phyloP scores from a whole-genome alignment of 177 flowering plant species.

The Vitis hybrid region DNA sequence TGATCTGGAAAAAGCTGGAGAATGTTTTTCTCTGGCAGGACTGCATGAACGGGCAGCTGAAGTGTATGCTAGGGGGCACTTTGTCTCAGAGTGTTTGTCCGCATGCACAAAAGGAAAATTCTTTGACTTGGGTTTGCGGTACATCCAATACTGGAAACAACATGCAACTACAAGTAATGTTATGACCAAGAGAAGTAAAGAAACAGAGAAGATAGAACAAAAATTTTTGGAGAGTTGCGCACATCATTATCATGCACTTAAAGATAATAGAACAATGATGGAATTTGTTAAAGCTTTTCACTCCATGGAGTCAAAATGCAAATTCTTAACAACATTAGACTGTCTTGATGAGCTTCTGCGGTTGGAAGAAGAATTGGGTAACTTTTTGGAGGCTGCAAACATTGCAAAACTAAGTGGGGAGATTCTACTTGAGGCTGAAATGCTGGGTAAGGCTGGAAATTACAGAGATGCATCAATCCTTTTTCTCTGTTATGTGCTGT shows the following conservation, averaged over 20 bases:
- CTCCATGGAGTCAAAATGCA: slow-evolving; percentile 41
- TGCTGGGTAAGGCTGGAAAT: slow-evolving; percentile 38
- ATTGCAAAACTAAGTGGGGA: slow-evolving; percentile 50
- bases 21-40: slow-evolving; percentile 58
- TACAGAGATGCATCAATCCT: slow-evolving; percentile 31
- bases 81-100: slow-evolving; percentile 50
- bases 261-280: slow-evolving; percentile 51
- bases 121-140: slow-evolving; percentile 59
- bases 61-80: slow-evolving; percentile 51
- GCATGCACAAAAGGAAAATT: slow-evolving; percentile 51
- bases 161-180: slow-evolving; percentile 14
- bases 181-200: slow-evolving; percentile 11
- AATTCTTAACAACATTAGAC: slow-evolving; percentile 36
- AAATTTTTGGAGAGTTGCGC: slow-evolving; percentile 65
- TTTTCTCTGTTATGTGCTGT: slow-evolving; percentile 36
- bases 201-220: slow-evolving; percentile 37
- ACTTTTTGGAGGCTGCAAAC: slow-evolving; percentile 52
- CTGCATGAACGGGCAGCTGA: slow-evolving; percentile 57
- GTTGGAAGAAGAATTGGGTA: slow-evolving; percentile 50
- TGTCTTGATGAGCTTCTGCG: slow-evolving; percentile 49
- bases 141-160: slow-evolving; percentile 58
- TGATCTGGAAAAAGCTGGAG: slow-evolving; percentile 55
- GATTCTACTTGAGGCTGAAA: slow-evolving; percentile 42
- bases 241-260: slow-evolving; percentile 32
- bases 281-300: slow-evolving; percentile 49